Evolutionary conservation across 768 basidiomycete genomes (phyloP).

Genomic region (Podaxis pistillaris): DNA sequence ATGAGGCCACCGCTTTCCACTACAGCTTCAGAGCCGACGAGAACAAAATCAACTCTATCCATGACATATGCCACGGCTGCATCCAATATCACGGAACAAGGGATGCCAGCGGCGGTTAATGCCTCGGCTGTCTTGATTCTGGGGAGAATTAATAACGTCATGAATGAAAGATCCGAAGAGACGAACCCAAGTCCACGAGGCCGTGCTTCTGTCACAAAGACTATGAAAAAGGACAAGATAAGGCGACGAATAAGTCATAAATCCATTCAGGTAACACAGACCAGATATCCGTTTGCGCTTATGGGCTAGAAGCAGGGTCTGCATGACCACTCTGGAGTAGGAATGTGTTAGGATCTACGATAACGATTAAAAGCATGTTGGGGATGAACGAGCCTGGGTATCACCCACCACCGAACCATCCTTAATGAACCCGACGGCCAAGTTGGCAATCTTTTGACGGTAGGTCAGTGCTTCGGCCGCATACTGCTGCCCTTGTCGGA

Average conservation of each 20-base stretch:
- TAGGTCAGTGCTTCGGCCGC: conserved; percentile 79
- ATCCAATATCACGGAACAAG: conserved; percentile 92
- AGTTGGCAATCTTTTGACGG: conserved; percentile 84
- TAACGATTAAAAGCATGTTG: conserved; percentile 12
- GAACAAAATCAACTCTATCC: conserved; percentile 92
- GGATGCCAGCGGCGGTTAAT: conserved; percentile 86
- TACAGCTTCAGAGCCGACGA: conserved; percentile 97
- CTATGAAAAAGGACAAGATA: conserved; percentile 34
- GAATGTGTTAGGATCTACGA: conserved; percentile 93
- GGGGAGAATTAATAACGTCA: conserved; percentile 21
- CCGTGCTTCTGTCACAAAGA: conserved; percentile 96
- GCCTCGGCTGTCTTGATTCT: conserved; percentile 91
- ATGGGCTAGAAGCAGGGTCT: conserved; percentile 88
- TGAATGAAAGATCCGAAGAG: conserved; percentile 18
- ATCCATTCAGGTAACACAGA: conserved; percentile 24
- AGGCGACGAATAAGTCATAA: conserved; percentile 17
- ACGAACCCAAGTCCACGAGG: conserved; percentile 85
- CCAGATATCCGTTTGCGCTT: conserved; percentile 87
- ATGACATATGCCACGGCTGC: conserved; percentile 97
- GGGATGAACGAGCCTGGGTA: conserved; percentile 8
- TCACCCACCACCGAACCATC: conserved; percentile 83
- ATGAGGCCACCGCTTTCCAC: conserved; percentile 94
- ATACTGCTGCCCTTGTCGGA: conserved; percentile 78
- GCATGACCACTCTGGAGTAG: conserved; percentile 93
- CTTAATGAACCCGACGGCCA: conserved; percentile 90